Evolutionary conservation across 2,329 filamentous ascomycete genomes (phyloP).

Genomic region (Talaromyces atroroseus): DNA sequence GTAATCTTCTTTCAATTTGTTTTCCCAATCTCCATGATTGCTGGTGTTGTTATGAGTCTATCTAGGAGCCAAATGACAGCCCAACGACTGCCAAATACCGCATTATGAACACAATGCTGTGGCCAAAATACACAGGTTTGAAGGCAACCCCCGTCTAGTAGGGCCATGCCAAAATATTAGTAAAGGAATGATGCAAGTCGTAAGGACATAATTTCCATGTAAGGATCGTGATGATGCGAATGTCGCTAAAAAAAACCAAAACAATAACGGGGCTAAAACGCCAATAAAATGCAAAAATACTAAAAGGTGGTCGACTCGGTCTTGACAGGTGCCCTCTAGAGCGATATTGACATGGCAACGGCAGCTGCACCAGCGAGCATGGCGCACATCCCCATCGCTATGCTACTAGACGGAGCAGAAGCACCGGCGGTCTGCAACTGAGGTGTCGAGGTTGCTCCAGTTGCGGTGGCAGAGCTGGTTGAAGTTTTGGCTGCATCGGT

Average conservation of each 20-base stretch:
- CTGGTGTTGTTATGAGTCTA: not conserved
- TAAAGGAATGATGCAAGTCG: conserved; percentile 8
- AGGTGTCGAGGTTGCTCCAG: conserved; percentile 21
- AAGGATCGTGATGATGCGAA: conserved; percentile 14
- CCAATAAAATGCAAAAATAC: conserved; percentile 8
- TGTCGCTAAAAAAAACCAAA: conserved; percentile 6
- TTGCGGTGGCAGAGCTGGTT: conserved; percentile 14
- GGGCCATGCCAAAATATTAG: not conserved
- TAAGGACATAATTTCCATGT: conserved; percentile 9
- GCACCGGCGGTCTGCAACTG: conserved; percentile 37
- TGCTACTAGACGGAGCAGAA: conserved; percentile 24
- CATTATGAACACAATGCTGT: not conserved
- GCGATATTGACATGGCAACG: conserved; percentile 34
- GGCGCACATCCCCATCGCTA: conserved; percentile 32
- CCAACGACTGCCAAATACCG: not conserved
- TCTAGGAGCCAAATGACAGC: not conserved
- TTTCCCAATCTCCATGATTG: not conserved
- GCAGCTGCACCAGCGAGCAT: conserved; percentile 38
- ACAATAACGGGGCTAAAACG: conserved; percentile 1
- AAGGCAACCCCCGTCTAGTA: not conserved
- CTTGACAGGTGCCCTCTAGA: conserved; percentile 20
- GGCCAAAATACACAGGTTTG: not conserved
- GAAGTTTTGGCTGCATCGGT: conserved; percentile 22
- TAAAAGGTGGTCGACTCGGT: not conserved
- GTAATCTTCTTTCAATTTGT: not conserved